Conservation (phyloP, 129 eudicot genomes). For the Flaveria trinervia region DNA sequence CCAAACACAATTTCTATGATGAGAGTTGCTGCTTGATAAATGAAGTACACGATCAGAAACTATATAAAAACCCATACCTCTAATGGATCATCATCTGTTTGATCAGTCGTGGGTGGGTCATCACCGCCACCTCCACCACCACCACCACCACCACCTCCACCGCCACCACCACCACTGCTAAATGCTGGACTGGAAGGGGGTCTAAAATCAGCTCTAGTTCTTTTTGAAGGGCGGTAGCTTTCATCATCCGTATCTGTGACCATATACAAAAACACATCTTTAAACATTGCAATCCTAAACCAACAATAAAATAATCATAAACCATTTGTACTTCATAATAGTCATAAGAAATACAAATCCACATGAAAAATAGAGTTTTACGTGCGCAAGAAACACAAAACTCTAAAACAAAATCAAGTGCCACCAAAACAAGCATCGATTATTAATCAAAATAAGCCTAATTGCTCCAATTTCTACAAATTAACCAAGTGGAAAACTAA, state of each 20-base stretch:
- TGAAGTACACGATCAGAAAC: constrained; percentile 10
- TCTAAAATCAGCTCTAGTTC: constrained; percentile 72
- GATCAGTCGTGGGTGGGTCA: constrained; percentile 80
- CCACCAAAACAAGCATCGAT: not conserved
- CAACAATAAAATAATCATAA: not conserved
- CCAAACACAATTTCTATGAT: constrained; percentile 10
- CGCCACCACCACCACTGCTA: constrained; percentile 29
- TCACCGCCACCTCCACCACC: constrained; percentile 33
- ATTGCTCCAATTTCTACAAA: not conserved
- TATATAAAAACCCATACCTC: constrained; percentile 50
- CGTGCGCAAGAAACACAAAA: not conserved
- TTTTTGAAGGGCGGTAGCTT: constrained; percentile 73
- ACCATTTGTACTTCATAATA: not conserved
- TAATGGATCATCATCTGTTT: constrained; percentile 70
- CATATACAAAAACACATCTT: constrained; percentile 15
- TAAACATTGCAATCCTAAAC: not conserved
- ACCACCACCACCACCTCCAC: constrained; percentile 32
- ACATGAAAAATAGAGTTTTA: not conserved
- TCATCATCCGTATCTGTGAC: constrained; percentile 89
- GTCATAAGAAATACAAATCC: no score
- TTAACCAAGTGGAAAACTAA: not conserved
- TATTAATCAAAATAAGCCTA: not conserved
- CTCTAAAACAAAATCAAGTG: not conserved
- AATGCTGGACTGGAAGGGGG: constrained; percentile 52
- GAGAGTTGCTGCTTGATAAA: constrained; percentile 7